Base-by-base conservation (phyloP, 148 eudicot species). In the Camellia granthamiana region DNA sequence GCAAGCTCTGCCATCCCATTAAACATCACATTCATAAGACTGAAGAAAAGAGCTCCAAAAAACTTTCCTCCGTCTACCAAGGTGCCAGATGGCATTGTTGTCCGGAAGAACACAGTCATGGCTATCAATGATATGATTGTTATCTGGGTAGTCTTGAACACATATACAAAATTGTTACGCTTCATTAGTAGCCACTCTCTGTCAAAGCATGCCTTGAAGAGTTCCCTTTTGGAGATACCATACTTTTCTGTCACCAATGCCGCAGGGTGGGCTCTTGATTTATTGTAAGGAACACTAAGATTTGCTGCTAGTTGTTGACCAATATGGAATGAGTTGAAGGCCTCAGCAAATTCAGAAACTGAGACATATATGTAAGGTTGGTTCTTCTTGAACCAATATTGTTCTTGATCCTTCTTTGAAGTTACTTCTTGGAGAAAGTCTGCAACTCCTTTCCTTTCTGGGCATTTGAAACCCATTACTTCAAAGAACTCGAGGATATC, bases 361-460 rank as follows among this genome's bases (percentile, higher is more conserved):
- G 91, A 83, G 52, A 93, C 75, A 69, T 84, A 91, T 75, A 54
- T 77, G 74, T 91, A 91, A 19, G 88, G 82, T 77, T 85, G 83
- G 62, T 87, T 62, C 68, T 62, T 30, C 38, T 30, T 88, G 74
- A 7, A 83, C 95, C 95, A 93, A 66, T 90, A 93, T 60, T 93
- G 97, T 77, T 88, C 87, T 86, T 91, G 97, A 72, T 93, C 95
- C 73, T 91, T 93, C 79, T 70, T 85, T 55, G 97, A 93, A 74
- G 95, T 91, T 44, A 93, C 93, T 85, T 93, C 97, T 81, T 91
- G 97, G 55, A 93, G 92, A 83, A 91, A 93, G 75, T 93, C 97
- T 5, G 97, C 95, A 41, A 90, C 92, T 52, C 92, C 97, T 87
- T 93, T 93, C 68, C 97, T 85, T 46, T 87, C 88, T 0, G 93